Percentiles rank a stretch among this genome's conserved stretches.
Evolutionary conservation across 2,329 filamentous ascomycete genomes (phyloP).

Genomic region (Aspergillus sp.): DNA sequence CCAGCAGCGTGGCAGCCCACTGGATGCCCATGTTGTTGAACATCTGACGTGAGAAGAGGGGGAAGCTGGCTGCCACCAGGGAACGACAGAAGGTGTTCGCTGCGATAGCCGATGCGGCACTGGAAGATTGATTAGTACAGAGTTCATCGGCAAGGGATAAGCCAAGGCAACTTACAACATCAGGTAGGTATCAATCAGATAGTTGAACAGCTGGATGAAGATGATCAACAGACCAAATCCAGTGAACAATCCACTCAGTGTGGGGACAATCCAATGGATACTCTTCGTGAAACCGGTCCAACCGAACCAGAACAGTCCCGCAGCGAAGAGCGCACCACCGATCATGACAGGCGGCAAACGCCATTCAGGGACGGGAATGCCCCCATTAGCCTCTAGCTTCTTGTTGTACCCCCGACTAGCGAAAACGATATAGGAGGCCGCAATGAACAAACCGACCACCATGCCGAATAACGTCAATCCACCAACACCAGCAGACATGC

Average conservation of each 20-base stretch:
- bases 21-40: constrained; percentile 45
- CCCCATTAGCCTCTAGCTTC: constrained; percentile 68
- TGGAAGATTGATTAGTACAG: constrained; percentile 3
- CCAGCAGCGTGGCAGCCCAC: constrained; percentile 42
- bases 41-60: constrained; percentile 59
- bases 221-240: constrained; percentile 61
- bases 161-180: constrained; percentile 36
- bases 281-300: constrained; percentile 62
- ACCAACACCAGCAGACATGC: constrained; percentile 67
- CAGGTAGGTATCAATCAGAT: constrained; percentile 61
- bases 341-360: constrained; percentile 56
- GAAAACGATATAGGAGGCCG: constrained; percentile 64
- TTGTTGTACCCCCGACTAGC: constrained; percentile 68
- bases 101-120: constrained; percentile 55
- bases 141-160: not conserved
- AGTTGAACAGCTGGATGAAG: constrained; percentile 60
- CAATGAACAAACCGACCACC: constrained; percentile 70
- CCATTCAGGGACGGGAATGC: constrained; percentile 60
- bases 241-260: constrained; percentile 53
- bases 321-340: constrained; percentile 55
- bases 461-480: constrained; percentile 86
- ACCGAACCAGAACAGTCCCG: constrained; percentile 75
- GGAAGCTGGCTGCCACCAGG: constrained; percentile 54
- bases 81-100: constrained; percentile 54
- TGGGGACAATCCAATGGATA: constrained; percentile 46